Evolutionary conservation across 2,329 filamentous ascomycete species (phyloP).

Genomic region (Diaporthe ampelina): DNA sequence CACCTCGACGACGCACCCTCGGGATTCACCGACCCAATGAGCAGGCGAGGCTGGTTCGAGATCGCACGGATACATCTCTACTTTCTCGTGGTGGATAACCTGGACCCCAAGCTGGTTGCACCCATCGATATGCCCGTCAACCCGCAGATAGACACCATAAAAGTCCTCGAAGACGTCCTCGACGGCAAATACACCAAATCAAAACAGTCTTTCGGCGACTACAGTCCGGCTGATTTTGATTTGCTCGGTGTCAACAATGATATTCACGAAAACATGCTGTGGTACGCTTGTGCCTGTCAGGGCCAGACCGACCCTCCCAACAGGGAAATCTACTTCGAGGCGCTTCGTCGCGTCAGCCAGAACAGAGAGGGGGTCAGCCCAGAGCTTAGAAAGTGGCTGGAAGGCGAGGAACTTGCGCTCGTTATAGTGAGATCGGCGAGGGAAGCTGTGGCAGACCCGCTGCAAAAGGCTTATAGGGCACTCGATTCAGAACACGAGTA

Average conservation of each 20-base stretch:
- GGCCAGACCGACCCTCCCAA: constrained; percentile 43
- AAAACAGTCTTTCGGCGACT: constrained; percentile 32
- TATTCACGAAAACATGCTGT: constrained; percentile 47
- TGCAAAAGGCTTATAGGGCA: constrained; percentile 36
- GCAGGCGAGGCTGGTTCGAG: constrained; percentile 40
- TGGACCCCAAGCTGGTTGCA: constrained; percentile 17
- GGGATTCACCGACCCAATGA: background rate
- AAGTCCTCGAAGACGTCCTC: constrained; percentile 14
- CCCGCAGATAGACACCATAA: constrained; percentile 20
- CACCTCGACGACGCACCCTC: constrained; percentile 25
- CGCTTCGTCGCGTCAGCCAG: constrained; percentile 42
- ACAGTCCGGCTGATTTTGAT: constrained; percentile 42
- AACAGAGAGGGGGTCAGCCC: constrained; percentile 43
- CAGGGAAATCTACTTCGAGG: constrained; percentile 41
- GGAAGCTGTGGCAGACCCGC: constrained; percentile 27
- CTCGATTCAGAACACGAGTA: constrained; percentile 20
- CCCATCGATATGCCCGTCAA: constrained; percentile 35
- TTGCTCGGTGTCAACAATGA: constrained; percentile 44
- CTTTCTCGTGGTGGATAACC: constrained; percentile 36
- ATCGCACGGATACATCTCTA: constrained; percentile 37
- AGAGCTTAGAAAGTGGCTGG: constrained; percentile 38
- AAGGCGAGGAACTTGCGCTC: constrained; percentile 35
- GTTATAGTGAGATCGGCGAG: constrained; percentile 36
- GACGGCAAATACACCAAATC: constrained; percentile 39
- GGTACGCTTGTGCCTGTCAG: constrained; percentile 48